Evolutionary conservation across 179 eudicot genomes (phyloP).

Genomic region (Sideroxylon spinosum): DNA sequence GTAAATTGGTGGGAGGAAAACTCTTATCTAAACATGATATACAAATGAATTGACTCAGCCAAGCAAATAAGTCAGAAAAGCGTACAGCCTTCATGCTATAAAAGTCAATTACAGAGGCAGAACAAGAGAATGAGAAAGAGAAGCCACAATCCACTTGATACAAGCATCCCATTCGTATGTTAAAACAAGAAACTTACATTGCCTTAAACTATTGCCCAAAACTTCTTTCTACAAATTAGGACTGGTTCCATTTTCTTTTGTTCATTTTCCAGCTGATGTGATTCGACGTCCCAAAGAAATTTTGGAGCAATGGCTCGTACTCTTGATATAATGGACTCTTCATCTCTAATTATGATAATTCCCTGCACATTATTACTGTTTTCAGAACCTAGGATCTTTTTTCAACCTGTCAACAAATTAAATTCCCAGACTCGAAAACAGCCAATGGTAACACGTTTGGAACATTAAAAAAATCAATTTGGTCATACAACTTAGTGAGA

Average conservation of each 20-base stretch:
- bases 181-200: not conserved
- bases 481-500: too few species aligned
- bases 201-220: constrained; percentile 72
- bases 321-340: constrained; percentile 50
- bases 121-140: not conserved
- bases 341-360: constrained; percentile 71
- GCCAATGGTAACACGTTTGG: not conserved
- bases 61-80: not conserved
- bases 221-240: constrained; percentile 77
- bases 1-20: not conserved
- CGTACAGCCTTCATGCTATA: not conserved
- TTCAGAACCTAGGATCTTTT: not conserved
- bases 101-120: not conserved
- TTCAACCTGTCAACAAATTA: not conserved
- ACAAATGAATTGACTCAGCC: constrained; percentile 1
- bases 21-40: not conserved
- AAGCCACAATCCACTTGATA: not conserved
- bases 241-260: constrained; percentile 51
- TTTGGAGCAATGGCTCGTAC: constrained; percentile 59
- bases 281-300: constrained; percentile 78
- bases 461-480: too few species aligned
- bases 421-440: not conserved
- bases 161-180: not conserved
- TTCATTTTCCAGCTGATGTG: constrained; percentile 60
- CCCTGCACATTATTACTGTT: constrained; percentile 51